These are phyloP conservation scores for Colletotrichum karsti DNA, from an alignment of 2,329 filamentous ascomycete species.

Conservation along the genomic window DNA sequence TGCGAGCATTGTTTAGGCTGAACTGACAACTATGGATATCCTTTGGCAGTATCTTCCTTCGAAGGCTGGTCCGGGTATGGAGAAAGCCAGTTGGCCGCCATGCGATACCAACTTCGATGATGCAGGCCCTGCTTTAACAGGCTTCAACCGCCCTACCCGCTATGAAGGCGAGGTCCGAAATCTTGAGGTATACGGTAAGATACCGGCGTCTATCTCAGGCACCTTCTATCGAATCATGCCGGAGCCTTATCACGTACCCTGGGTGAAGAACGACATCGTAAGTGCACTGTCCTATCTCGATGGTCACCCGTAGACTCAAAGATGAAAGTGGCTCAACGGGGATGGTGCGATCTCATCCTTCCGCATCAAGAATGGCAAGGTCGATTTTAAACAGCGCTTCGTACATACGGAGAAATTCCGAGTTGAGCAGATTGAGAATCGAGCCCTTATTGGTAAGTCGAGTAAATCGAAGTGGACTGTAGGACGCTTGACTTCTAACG, in stretches of 20 bases:
- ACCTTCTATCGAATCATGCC: neutral
- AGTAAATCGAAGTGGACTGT: neutral
- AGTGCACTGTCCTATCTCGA: neutral
- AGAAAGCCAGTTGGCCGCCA: neutral
- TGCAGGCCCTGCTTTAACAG: neutral
- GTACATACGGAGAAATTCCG: neutral
- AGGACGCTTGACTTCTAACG: no score
- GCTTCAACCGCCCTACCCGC: neutral
- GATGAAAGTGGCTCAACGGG: neutral
- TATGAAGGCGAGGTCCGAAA: neutral
- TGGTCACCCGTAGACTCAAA: no score
- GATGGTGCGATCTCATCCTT: neutral
- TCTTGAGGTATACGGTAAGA: neutral
- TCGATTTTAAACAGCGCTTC: neutral
- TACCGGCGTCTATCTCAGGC: neutral
- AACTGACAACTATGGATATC: no score
- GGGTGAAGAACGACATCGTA: neutral
- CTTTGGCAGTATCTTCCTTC: neutral
- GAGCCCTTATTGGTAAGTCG: neutral
- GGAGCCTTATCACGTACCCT: neutral
- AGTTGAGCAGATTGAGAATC: neutral
- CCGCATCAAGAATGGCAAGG: neutral
- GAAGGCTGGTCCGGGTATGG: neutral
- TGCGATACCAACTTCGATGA: neutral
- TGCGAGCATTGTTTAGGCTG: no score